phyloP scores from a whole-genome alignment of 2,329 filamentous ascomycete genomes.

The Triangularia verruculosa region DNA sequence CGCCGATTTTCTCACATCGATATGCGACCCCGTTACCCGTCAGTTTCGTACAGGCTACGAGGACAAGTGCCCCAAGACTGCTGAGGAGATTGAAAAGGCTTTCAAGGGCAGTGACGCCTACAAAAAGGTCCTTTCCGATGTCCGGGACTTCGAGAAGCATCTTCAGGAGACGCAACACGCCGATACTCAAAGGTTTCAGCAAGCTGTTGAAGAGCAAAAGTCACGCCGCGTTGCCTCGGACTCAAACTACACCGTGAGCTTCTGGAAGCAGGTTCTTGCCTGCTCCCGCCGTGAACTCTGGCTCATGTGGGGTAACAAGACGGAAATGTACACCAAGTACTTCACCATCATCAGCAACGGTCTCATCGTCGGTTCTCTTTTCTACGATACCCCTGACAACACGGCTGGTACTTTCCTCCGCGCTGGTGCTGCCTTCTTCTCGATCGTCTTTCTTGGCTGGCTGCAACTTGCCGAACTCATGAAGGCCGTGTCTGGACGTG shows the following conservation, averaged over 20 bases:
- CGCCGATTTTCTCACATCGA: constrained; percentile 72
- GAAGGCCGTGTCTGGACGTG: constrained; percentile 69
- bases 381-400: constrained; percentile 62
- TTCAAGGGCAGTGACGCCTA: constrained; percentile 63
- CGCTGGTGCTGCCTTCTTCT: constrained; percentile 49
- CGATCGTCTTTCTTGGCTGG: constrained; percentile 55
- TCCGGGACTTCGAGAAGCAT: constrained; percentile 42
- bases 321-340: constrained; percentile 72
- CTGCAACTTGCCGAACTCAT: constrained; percentile 76
- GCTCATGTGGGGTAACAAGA: constrained; percentile 72
- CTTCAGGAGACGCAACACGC: constrained; percentile 22
- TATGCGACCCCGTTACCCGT: constrained; percentile 71
- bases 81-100: constrained; percentile 62
- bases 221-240: constrained; percentile 19
- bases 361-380: constrained; percentile 75
- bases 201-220: constrained; percentile 49
- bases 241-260: constrained; percentile 69
- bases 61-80: constrained; percentile 63
- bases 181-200: constrained; percentile 24
- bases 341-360: constrained; percentile 73
- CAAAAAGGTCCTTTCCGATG: constrained; percentile 53
- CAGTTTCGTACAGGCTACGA: constrained; percentile 65
- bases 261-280: constrained; percentile 66
- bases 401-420: constrained; percentile 62
- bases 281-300: constrained; percentile 64